Evolutionary conservation across 148 eudicot genomes (phyloP).

Genomic region (Heliamphora exappendiculata): DNA sequence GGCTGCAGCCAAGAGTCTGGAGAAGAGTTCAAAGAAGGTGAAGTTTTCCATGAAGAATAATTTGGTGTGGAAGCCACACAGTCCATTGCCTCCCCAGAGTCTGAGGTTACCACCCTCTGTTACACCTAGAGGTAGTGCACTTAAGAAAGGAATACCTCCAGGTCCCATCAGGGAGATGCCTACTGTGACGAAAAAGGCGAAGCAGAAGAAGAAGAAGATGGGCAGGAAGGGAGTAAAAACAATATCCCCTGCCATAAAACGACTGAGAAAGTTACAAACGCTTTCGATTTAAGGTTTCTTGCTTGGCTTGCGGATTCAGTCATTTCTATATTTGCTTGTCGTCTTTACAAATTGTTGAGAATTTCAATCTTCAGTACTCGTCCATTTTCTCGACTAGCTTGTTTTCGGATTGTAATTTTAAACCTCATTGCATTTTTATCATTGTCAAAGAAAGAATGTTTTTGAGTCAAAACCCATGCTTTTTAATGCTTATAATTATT

Average conservation of each 20-base stretch:
- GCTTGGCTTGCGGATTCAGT: not conserved
- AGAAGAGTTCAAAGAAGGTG: conserved; percentile 66
- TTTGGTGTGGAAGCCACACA: conserved; percentile 84
- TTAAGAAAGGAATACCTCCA: conserved; percentile 79
- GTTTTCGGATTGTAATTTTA: not conserved
- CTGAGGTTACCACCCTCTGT: conserved; percentile 85
- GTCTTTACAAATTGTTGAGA: not conserved
- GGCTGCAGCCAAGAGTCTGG: conserved; percentile 30
- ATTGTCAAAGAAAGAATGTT: not conserved
- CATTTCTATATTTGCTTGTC: not conserved
- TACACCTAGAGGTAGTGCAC: conserved; percentile 91
- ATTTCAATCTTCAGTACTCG: not conserved
- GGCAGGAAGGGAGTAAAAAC: conserved; percentile 42
- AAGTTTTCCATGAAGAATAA: conserved; percentile 85
- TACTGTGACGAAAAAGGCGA: conserved; percentile 42
- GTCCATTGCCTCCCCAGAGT: conserved; percentile 78
- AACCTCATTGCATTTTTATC: not conserved
- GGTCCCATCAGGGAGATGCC: conserved; percentile 70
- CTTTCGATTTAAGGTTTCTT: conserved; percentile 1
- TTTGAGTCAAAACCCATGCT: not conserved
- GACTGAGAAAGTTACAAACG: conserved; percentile 35
- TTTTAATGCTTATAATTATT: not conserved
- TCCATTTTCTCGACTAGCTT: not conserved
- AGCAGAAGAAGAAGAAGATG: conserved; percentile 51
- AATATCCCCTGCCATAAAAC: conserved; percentile 46